Base-by-base conservation (phyloP, 441 rosid species). In the Rhodomyrtus psidioides region DNA sequence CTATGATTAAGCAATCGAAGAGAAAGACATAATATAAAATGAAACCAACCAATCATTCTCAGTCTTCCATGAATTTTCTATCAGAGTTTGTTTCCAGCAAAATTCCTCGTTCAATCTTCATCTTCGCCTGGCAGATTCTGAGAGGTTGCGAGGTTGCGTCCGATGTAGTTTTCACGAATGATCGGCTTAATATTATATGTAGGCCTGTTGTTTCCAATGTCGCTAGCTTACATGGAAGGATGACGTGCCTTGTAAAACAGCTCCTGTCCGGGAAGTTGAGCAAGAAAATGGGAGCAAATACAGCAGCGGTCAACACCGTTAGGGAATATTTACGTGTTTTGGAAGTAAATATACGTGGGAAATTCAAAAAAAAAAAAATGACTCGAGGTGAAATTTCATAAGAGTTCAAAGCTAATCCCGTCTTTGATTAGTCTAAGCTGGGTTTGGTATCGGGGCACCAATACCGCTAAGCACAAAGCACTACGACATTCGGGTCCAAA, bases 41-140 rank as follows among this genome's bases (percentile, higher is more conserved):
- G 26, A 42, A 70, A 39, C 75, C 1, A 46, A 82, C 83, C 89
- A 53, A 88, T 89, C 90, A 87, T 62, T 34, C 75, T 17, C 3
- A 17, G 75, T 30, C 59, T 84, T 19, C 81, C 86, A 85, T 70
- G 34, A 8, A 27, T 76, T 60, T 8, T 46, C 82, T 8, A 30
- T 62, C 17, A 86, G 92, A 91, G 89, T 89, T 90, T 86, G 46
- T 34, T 27, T 85, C 85, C 83, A 6, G 15, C 84, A 70, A 88
- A 85, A 83, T 89, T 92, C 86, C 93, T 86, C 46, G 58, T 24
- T 46, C 55, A 82, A 83, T 83, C 91, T 23, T 81, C 91, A 82
- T 86, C 74, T 53, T 56, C 86, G 46, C 89, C 85, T 88, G 93
- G 90, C 90, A 87, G 85, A 70, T 88, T 88, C 92, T 85, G 12